phyloP scores from a whole-genome alignment of 1,284 basidiomycete genomes.

The Ceratobasidium sp. region DNA sequence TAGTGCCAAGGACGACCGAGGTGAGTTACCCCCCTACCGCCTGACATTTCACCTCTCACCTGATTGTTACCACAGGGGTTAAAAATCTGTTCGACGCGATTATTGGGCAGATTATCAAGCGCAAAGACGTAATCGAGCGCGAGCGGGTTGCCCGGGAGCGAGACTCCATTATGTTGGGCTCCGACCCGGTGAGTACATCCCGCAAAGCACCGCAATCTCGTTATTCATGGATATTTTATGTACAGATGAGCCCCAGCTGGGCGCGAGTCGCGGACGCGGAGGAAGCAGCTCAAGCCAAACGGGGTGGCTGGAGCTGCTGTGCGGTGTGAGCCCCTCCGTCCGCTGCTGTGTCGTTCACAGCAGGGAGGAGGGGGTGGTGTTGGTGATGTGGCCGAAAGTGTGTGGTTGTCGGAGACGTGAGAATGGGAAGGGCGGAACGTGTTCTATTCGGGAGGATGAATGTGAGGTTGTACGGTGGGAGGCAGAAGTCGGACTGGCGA shows the following conservation, averaged over 20 bases:
- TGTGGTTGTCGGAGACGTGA: slow-evolving; percentile 28
- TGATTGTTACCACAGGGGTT: slow-evolving; percentile 68
- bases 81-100: slow-evolving; percentile 80
- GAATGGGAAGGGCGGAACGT: slow-evolving; percentile 8
- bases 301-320: slow-evolving; percentile 23
- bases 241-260: slow-evolving; percentile 42
- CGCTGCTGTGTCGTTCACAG: slow-evolving; percentile 34
- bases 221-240: background rate
- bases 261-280: slow-evolving; percentile 18
- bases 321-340: slow-evolving; percentile 38
- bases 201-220: background rate
- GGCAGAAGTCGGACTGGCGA: slow-evolving; percentile 8
- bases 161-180: slow-evolving; percentile 77
- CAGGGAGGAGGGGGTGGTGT: slow-evolving; percentile 36
- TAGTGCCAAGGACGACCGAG: slow-evolving; percentile 84
- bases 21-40: slow-evolving; percentile 61
- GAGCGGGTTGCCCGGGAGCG: slow-evolving; percentile 82
- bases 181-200: slow-evolving; percentile 24
- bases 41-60: slow-evolving; percentile 37
- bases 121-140: slow-evolving; percentile 80
- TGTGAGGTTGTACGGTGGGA: slow-evolving; percentile 40
- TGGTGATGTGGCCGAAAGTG: background rate
- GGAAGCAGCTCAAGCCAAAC: slow-evolving; percentile 30
- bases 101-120: slow-evolving; percentile 79
- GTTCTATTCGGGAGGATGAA: slow-evolving; percentile 7